Evolutionary conservation across 2,329 filamentous ascomycete species (phyloP), one percentile per base, ranked within the genome.

Genomic region (Neopestalotiopsis rosae): DNA sequence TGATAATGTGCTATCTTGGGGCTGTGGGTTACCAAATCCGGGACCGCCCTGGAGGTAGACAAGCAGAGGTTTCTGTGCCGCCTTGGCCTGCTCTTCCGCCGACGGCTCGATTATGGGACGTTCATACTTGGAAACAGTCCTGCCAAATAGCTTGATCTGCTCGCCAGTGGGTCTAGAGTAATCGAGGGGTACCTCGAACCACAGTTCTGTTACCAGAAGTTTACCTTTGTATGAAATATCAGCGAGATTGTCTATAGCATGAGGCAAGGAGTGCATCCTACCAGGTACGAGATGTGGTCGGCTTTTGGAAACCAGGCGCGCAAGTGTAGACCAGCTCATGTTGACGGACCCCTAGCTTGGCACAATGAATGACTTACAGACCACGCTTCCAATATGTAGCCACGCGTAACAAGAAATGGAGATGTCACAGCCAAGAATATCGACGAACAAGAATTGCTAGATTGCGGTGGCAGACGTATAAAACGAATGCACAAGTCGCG

Each of bases 41-140:
- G 95, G 95, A 0, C 95, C 95, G 71, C 95, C 95, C 82, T 97
- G 92, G 14, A 97, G 87, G 77, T 91, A 97, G 71, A 95, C 86
- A 67, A 91, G 82, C 81, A 86, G 90, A 9, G 88, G 89, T 73
- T 86, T 87, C 67, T 82, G 78, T 14, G 77, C 72, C 17, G 70
- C 69, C 38, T 80, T 79, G 42, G 77, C 80, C 34, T 40, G 52
- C 28, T 81, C 75, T 4, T 77, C 75, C 14, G 76, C 72, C n/a
- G 80, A 79, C 3, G 79, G 76, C 40, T 85, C 80, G 57, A 85
- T 86, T 68, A 91, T 88, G 57, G 88, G 87, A 32, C 83, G 86
- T 72, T 94, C 90, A 69, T 90, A 83, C 74, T 90, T 92, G 67
- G 87, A 84, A 17, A 91, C 92, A 66, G 89, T 91, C 65, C 94